Base-by-base conservation (phyloP, 2,329 filamentous ascomycete genomes). In the Lecanicillium sp. region DNA sequence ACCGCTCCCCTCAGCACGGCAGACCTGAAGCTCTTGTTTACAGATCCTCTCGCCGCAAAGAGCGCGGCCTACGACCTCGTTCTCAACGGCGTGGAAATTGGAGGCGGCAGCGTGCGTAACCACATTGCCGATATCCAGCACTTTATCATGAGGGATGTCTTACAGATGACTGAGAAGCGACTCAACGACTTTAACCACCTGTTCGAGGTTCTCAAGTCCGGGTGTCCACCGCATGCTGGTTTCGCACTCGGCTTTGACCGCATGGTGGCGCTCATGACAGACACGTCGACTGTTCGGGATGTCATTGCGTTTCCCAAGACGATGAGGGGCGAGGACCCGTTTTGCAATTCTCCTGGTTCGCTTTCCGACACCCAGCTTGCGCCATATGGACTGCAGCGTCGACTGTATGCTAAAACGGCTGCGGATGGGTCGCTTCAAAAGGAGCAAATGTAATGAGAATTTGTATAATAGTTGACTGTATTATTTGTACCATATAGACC, bases 291-390 rank as follows among this genome's bases (percentile, higher is more conserved):
- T 2, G 83, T 98, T 3, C 71, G 86, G 43, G 90, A 98, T 64
- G 90, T 98, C 2, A 96, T 98, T 60, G 89, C 89, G 0, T 98
- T 98, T 55, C 94, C 92, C 0, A 98, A 98, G 69, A 89, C 79
- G 45, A 88, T 87, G 44, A 88, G 81, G 57, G 89, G 92, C 1
- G 85, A 94, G 55, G 92, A 98, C 62, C 61, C 79, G 41, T 75
- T 94, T 60, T 87, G 94, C 3, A 79, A 77, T 50, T 86, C 85
- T 45, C 92, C 92, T 0, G 80, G 80, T 36, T 59, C 58, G 46
- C 69, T 94, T 46, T 84, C 73, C 0, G 63, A 76, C 42, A 73
- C 75, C 36, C 65, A 73, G 47, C 56, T 74, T 38, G 54, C 50
- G 37, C 67, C 65, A 0, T 76, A 75, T 45, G 66, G 72, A 10